phyloP scores from a whole-genome alignment of 2,329 filamentous ascomycete genomes.

The Xylariaceae sp. region DNA sequence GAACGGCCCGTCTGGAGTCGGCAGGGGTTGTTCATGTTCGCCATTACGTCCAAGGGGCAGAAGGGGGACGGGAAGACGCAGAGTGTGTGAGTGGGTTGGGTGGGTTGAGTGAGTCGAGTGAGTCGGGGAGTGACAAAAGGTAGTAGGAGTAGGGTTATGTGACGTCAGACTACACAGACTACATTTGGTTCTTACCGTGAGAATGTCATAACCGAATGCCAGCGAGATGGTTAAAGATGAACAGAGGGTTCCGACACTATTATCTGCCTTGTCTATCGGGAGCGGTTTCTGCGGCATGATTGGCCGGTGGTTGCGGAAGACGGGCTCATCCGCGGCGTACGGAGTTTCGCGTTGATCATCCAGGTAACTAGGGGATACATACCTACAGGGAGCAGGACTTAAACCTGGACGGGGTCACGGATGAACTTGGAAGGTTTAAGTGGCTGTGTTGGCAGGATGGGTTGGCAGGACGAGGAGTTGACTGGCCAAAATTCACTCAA shows the following conservation, averaged over 20 bases:
- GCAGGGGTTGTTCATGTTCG: conserved; percentile 56
- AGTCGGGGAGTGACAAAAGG: no score
- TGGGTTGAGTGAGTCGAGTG: not conserved
- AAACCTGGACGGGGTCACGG: not conserved
- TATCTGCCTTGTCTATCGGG: not conserved
- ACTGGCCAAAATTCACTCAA: not conserved
- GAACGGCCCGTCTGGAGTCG: conserved; percentile 53
- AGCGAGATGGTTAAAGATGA: not conserved
- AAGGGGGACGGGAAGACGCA: not conserved
- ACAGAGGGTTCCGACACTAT: not conserved
- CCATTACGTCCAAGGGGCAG: conserved; percentile 34
- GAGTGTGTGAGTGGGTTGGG: not conserved
- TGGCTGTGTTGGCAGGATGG: not conserved
- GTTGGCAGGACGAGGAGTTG: not conserved
- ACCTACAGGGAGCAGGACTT: not conserved
- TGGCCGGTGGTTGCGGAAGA: not conserved
- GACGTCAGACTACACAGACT: not conserved
- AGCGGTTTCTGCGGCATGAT: not conserved
- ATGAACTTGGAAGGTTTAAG: not conserved
- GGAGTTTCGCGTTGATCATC: conserved; percentile 6
- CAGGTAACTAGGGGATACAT: not conserved
- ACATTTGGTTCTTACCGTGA: not conserved
- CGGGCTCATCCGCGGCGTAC: conserved; percentile 1
- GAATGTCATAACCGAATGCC: not conserved
- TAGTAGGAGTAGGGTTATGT: not conserved